phyloP scores from a whole-genome alignment of 352 stramenopile genomes.

The Aphanomyces astaci region DNA sequence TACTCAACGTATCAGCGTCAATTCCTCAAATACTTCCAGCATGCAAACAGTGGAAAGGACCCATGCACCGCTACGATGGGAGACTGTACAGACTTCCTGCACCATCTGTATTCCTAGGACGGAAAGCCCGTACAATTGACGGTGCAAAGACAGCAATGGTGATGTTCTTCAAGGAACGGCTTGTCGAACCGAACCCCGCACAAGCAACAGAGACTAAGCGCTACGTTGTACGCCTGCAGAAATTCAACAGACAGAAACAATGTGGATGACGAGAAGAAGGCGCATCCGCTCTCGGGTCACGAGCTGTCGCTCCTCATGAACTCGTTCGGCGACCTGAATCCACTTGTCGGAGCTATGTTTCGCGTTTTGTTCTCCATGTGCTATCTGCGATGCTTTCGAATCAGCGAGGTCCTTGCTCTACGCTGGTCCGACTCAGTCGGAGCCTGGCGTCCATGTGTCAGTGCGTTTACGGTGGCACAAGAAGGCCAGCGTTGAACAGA shows the following conservation, averaged over 20 bases:
- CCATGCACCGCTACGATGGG: neutral
- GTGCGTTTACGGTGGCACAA: slow-evolving; percentile 6
- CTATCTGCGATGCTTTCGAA: slow-evolving; percentile 3
- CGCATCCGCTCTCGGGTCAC: neutral
- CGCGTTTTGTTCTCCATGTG: neutral
- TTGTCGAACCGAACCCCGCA: neutral
- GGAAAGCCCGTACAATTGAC: neutral
- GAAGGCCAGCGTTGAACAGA: neutral
- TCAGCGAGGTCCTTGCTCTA: neutral
- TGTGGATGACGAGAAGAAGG: neutral
- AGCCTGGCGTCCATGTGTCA: neutral
- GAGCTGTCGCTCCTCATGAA: neutral
- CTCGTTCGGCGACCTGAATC: neutral
- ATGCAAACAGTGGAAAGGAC: slow-evolving; percentile 6
- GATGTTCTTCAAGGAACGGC: neutral
- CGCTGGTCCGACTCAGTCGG: neutral
- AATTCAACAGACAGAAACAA: neutral
- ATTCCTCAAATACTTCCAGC: neutral
- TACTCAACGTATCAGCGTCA: neutral
- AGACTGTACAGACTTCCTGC: slow-evolving; percentile 1
- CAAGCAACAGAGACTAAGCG: neutral
- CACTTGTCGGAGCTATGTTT: neutral
- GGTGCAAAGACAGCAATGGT: neutral
- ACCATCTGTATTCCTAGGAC: neutral
- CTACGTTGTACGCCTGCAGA: neutral